phyloP scores from a whole-genome alignment of 495 filamentous ascomycete species.

The Hamigera avellanea region DNA sequence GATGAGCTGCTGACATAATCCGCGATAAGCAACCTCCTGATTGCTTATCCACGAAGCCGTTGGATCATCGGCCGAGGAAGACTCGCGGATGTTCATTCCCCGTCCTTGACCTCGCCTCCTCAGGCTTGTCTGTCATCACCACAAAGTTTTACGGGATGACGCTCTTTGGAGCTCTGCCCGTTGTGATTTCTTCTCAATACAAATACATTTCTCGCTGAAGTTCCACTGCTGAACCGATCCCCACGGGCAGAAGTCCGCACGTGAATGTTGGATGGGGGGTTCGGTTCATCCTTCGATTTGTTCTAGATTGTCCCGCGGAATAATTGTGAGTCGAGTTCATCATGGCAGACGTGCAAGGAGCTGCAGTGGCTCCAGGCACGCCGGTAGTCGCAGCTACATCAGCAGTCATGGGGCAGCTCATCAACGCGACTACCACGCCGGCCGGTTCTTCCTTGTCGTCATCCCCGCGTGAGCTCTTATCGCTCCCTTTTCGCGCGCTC shows the following conservation, averaged over 20 bases:
- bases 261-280: neutral
- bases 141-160: no score
- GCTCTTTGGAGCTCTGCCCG: no score
- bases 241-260: neutral
- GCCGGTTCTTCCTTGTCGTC: slow-evolving; percentile 19
- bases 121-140: no score
- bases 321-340: neutral
- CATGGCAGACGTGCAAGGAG: neutral
- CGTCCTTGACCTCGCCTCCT: no score
- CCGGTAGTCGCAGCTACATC: neutral
- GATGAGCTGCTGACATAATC: no score
- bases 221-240: neutral
- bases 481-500: slow-evolving; percentile 25
- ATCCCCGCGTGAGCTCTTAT: slow-evolving; percentile 21
- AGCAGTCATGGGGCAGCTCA: neutral
- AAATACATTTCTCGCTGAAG: no score
- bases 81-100: no score
- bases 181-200: no score
- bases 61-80: no score
- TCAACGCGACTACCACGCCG: slow-evolving; percentile 10
- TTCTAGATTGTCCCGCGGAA: neutral
- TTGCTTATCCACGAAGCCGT: no score
- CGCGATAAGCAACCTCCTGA: no score
- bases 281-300: neutral
- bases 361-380: neutral